Percentiles rank a stretch among this genome's conserved stretches.
Evolutionary conservation across 331 rosid species (phyloP).

Genomic region (Quercus tomentella): DNA sequence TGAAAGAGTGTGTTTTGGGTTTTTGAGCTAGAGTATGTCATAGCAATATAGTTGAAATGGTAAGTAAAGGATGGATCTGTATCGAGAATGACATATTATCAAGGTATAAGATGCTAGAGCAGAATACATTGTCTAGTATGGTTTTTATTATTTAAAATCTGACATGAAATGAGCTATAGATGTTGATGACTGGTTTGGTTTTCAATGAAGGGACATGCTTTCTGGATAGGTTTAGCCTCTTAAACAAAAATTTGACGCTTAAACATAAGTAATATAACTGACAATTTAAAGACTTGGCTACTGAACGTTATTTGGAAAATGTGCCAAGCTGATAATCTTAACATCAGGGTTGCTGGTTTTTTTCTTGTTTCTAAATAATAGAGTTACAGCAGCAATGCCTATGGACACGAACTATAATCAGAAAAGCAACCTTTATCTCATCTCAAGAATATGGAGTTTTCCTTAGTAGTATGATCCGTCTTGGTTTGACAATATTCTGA

Average conservation of each 20-base stretch:
- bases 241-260: background rate
- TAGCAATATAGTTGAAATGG: background rate
- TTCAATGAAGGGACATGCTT: background rate
- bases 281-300: background rate
- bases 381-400: background rate
- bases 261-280: background rate
- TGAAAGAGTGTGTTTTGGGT: slow-evolving; percentile 4
- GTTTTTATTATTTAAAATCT: background rate
- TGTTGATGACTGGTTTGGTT: background rate
- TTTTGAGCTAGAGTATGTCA: slow-evolving; percentile 1
- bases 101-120: background rate
- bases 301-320: background rate
- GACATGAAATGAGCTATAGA: background rate
- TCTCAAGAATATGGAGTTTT: background rate
- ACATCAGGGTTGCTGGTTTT: background rate
- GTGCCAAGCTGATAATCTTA: background rate
- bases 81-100: background rate
- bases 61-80: background rate
- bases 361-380: background rate
- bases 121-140: background rate
- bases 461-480: background rate
- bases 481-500: background rate
- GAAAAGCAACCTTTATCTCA: background rate
- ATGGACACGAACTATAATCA: background rate
- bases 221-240: background rate